Evolutionary conservation across 2,329 filamentous ascomycete species (phyloP).

Genomic region (Penicillium sclerotigenum): DNA sequence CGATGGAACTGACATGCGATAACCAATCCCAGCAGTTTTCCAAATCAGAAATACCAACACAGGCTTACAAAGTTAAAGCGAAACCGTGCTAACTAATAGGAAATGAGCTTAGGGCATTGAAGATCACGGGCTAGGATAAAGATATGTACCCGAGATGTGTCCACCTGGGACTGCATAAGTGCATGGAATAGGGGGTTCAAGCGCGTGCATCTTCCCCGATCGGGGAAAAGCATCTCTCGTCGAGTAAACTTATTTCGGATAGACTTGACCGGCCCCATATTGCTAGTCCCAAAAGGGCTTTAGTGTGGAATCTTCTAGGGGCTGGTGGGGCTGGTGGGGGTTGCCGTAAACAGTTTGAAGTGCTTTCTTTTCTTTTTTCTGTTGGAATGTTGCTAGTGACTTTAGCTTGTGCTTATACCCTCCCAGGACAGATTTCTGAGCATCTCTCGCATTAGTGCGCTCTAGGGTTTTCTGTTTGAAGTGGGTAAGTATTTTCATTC

Average conservation of each 20-base stretch:
- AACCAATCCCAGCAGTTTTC: not conserved
- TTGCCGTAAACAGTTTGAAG: not conserved
- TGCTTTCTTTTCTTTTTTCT: not conserved
- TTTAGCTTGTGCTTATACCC: not conserved
- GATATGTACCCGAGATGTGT: not conserved
- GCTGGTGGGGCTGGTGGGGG: not conserved
- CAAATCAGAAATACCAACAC: not conserved
- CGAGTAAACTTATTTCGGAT: conserved; percentile 8
- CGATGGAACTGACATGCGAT: not conserved
- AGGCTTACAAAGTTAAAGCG: no score
- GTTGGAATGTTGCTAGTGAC: not conserved
- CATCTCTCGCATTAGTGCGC: not conserved
- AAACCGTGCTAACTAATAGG: not conserved
- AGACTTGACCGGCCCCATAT: not conserved
- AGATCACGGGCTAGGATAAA: not conserved
- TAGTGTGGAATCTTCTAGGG: not conserved
- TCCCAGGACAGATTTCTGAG: not conserved
- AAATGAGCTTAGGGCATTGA: conserved; percentile 4
- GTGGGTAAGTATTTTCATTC: not conserved
- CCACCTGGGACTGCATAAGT: not conserved
- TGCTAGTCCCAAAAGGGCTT: not conserved
- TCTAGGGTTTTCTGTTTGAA: not conserved
- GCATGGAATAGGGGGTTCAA: not conserved
- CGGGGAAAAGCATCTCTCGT: conserved; percentile 21
- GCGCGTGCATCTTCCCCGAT: conserved; percentile 6